Conservation (phyloP, 495 filamentous ascomycete species). For the Stereocaulon alpinum region DNA sequence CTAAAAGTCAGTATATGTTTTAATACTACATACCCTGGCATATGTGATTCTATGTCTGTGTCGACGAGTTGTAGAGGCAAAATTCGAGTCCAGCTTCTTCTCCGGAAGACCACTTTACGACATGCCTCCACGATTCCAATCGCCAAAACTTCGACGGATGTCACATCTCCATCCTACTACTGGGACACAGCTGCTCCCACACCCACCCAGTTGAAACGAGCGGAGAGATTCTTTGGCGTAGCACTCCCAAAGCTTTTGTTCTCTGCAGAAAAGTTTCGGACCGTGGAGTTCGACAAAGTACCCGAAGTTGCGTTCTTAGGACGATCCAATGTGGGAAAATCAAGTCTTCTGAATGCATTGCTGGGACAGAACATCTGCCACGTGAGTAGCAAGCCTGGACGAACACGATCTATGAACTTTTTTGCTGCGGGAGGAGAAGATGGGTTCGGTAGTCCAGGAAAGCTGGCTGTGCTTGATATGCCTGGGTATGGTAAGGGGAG, state of each 20-base stretch:
- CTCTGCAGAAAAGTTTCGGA: conserved; percentile 59
- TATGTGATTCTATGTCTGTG: conserved; percentile 1
- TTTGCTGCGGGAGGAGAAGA: conserved; percentile 61
- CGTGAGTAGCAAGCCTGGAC: conserved; percentile 62
- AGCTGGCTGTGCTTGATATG: conserved; percentile 72
- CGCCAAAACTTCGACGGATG: background rate
- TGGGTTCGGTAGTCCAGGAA: conserved; percentile 44
- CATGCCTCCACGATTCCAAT: background rate
- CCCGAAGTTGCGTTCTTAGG: conserved; percentile 66
- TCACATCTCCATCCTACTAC: conserved; percentile 36
- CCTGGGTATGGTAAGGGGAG: conserved; percentile 84
- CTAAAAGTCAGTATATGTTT: background rate
- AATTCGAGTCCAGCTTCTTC: too few relatives aligned
- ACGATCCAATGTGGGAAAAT: conserved; percentile 88
- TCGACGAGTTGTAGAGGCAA: background rate
- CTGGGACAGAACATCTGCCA: conserved; percentile 49
- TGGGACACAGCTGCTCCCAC: conserved; percentile 50
- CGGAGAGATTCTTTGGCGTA: conserved; percentile 50
- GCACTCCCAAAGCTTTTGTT: conserved; percentile 57
- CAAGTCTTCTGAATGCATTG: conserved; percentile 74
- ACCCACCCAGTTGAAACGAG: conserved; percentile 40
- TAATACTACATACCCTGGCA: background rate
- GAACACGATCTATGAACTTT: conserved; percentile 73
- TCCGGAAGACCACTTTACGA: background rate
- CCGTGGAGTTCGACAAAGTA: conserved; percentile 36